Percentiles rank a stretch among this genome's conserved stretches.
These are phyloP conservation scores for Lactifluus piperatus DNA, from an alignment of 768 basidiomycete species.

Conservation along the genomic window DNA sequence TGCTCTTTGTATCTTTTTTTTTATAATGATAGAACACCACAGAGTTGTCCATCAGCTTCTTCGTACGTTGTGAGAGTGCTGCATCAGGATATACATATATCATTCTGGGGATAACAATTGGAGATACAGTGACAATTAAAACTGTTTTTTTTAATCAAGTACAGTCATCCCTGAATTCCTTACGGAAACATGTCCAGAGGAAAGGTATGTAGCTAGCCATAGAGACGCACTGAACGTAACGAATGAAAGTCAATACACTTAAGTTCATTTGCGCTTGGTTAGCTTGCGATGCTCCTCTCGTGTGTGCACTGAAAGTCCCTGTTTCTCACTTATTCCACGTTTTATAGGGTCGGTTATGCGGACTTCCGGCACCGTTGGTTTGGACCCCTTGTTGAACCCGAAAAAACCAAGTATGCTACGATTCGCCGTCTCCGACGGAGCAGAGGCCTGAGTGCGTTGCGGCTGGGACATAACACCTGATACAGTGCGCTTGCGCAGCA, in stretches of 20 bases:
- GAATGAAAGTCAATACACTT: neutral
- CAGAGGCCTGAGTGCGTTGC: neutral
- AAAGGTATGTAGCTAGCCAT: neutral
- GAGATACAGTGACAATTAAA: neutral
- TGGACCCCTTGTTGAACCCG: conserved; percentile 16
- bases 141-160: neutral
- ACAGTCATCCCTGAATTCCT: neutral
- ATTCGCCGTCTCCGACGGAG: conserved; percentile 8
- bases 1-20: neutral
- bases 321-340: neutral
- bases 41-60: neutral
- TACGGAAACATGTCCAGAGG: neutral
- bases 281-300: conserved; percentile 9
- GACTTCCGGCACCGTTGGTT: conserved; percentile 12
- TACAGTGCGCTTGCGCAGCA: conserved; percentile 24
- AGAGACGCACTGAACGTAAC: neutral
- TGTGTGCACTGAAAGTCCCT: neutral
- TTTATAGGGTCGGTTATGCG: conserved; percentile 4
- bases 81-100: conserved; percentile 6
- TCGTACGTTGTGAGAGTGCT: neutral
- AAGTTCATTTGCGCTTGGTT: conserved; percentile 9
- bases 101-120: conserved; percentile 3
- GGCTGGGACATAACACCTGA: neutral
- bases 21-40: neutral
- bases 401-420: conserved; percentile 16